phyloP scores from a whole-genome alignment of 148 eudicot genomes.

The Nepenthes mirabilis region DNA sequence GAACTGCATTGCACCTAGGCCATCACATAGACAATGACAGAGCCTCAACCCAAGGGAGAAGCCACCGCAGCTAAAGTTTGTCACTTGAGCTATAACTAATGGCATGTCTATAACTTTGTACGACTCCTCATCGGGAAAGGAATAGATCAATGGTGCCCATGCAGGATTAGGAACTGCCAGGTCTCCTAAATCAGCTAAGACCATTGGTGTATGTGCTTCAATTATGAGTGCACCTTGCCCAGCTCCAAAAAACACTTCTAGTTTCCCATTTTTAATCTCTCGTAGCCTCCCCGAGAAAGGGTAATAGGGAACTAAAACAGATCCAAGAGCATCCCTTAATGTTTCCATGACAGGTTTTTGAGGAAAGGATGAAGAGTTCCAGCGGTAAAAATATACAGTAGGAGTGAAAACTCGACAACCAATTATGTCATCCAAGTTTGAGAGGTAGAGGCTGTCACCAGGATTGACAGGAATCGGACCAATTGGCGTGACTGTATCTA shows the following conservation, averaged over 20 bases:
- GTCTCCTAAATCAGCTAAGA: conserved; percentile 48
- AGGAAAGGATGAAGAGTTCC: conserved; percentile 5
- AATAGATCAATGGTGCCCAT: conserved; percentile 50
- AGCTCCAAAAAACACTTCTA: conserved; percentile 65
- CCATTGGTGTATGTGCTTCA: conserved; percentile 45
- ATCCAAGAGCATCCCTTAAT: conserved; percentile 50
- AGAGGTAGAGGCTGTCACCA: conserved; percentile 65
- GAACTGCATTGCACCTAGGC: conserved; percentile 94
- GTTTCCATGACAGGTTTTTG: conserved; percentile 14
- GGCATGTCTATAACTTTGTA: conserved; percentile 82
- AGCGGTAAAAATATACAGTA: conserved; percentile 64
- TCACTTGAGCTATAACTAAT: conserved; percentile 70
- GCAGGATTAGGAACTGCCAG: conserved; percentile 73
- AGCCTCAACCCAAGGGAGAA: conserved; percentile 81
- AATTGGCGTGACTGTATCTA: conserved; percentile 36
- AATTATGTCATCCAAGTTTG: conserved; percentile 80
- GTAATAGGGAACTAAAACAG: conserved; percentile 73
- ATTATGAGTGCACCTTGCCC: conserved; percentile 67
- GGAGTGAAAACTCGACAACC: conserved; percentile 91
- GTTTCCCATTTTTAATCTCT: conserved; percentile 46
- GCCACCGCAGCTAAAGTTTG: conserved; percentile 68
- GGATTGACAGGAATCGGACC: conserved; percentile 29
- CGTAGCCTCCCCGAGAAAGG: conserved; percentile 80
- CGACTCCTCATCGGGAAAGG: conserved; percentile 55
- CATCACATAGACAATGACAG: conserved; percentile 91